Base-by-base conservation (phyloP, 768 basidiomycete genomes). In the Lactifluus volemus region DNA sequence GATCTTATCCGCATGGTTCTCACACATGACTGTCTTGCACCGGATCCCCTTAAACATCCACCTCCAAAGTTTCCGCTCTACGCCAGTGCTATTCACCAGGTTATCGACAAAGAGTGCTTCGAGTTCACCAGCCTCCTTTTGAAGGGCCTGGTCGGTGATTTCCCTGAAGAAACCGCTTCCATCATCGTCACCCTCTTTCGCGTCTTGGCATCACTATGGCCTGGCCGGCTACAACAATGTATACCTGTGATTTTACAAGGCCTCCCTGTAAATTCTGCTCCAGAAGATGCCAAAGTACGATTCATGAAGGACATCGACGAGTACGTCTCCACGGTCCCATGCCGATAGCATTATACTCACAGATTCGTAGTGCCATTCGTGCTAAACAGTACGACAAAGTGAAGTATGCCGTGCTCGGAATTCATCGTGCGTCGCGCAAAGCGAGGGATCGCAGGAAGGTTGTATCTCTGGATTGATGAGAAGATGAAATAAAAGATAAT, bases 101-200 rank as follows among this genome's bases (percentile, higher is more conserved):
- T 83, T 39, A 72, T 94, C 49, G 78, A 82, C 56, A 84, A 84
- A 63, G 84, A 90, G 70, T 92, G 93, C 4, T 80, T 81, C 56
- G 81, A 83, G 67, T 77, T 98, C 15, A 70, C 90, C 15, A 79
- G 80, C 14, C 82, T 82, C 64, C 71, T 93, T 32, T 75, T 98
- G 55, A 74, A 79, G 19, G 96, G 97, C 4, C 77, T 98, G 30
- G 84, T 91, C 4, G 85, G 88, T 21, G 86, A 89, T 63, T 98
- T 95, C 71, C 91, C 92, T 4, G 92, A 92, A 69, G 96, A 98
- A 60, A 81, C 85, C 3, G 77, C 84, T 6, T 79, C 88, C 9
- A 70, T 76, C 39, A 85, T 95, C 49, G 83, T 92, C 58, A 83
- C 86, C 2, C 85, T 98, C 63, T 82, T 96, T 71, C 82, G 90